Percentiles rank a stretch among this genome's conserved stretches.
Conservation (phyloP, 2,329 filamentous ascomycete species). For the Metarhizium rileyi region DNA sequence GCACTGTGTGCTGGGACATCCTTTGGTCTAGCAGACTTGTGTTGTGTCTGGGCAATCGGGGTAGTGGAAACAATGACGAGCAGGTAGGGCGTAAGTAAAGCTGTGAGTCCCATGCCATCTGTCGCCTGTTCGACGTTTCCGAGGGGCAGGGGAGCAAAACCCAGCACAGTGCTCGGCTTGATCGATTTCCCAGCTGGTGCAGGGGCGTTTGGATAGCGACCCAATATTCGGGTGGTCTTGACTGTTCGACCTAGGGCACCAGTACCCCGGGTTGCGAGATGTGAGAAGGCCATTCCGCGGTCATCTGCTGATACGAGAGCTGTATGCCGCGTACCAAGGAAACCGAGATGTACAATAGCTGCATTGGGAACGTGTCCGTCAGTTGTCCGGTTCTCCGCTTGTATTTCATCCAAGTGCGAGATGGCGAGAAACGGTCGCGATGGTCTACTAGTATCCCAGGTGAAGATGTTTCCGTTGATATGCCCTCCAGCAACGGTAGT, state of each 20-base stretch:
- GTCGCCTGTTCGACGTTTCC: slow-evolving; percentile 90
- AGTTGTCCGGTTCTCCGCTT: slow-evolving; percentile 52
- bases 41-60: slow-evolving; percentile 89
- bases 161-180: slow-evolving; percentile 90
- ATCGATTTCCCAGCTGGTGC: slow-evolving; percentile 54
- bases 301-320: slow-evolving; percentile 93
- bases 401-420: slow-evolving; percentile 58
- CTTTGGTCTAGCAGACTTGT: slow-evolving; percentile 85
- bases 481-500: slow-evolving; percentile 86
- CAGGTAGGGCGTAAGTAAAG: slow-evolving; percentile 90
- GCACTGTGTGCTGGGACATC: slow-evolving; percentile 83
- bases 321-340: slow-evolving; percentile 85
- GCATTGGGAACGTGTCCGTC: slow-evolving; percentile 78
- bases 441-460: slow-evolving; percentile 83
- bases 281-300: slow-evolving; percentile 94
- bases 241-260: slow-evolving; percentile 77
- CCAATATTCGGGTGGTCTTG: slow-evolving; percentile 82
- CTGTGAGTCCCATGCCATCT: slow-evolving; percentile 81
- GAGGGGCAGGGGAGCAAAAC: slow-evolving; percentile 80
- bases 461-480: slow-evolving; percentile 85
- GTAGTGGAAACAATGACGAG: slow-evolving; percentile 96
- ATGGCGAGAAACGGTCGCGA: slow-evolving; percentile 84
- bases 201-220: slow-evolving; percentile 71
- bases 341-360: slow-evolving; percentile 83
- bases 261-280: slow-evolving; percentile 84